Evolutionary conservation across 352 stramenopile species (phyloP).

Genomic region (Pythium phragmiticola): DNA sequence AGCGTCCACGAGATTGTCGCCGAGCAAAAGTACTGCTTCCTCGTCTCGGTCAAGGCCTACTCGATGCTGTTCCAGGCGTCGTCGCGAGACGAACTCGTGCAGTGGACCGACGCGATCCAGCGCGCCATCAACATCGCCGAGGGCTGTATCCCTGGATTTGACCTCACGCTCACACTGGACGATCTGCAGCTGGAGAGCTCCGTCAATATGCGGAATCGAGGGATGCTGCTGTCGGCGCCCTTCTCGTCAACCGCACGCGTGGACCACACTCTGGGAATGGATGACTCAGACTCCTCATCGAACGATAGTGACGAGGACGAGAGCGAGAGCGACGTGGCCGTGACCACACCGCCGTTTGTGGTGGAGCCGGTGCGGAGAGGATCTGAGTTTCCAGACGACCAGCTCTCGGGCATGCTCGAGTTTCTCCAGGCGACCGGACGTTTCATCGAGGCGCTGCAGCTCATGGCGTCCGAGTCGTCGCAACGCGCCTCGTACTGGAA

Average conservation of each 20-base stretch:
- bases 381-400: slow-evolving; percentile 35
- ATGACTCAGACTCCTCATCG: slow-evolving; percentile 12
- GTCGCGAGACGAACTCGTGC: slow-evolving; percentile 41
- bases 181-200: slow-evolving; percentile 50
- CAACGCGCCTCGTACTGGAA: slow-evolving; percentile 60
- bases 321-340: slow-evolving; percentile 14
- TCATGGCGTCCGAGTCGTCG: slow-evolving; percentile 57
- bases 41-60: slow-evolving; percentile 57
- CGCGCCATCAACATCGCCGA: slow-evolving; percentile 71
- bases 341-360: not conserved
- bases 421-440: slow-evolving; percentile 60
- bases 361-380: not conserved
- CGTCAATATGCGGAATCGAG: slow-evolving; percentile 47
- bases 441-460: slow-evolving; percentile 74
- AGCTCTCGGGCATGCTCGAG: slow-evolving; percentile 55
- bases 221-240: slow-evolving; percentile 26
- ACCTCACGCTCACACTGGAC: slow-evolving; percentile 38
- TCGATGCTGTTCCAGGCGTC: slow-evolving; percentile 68
- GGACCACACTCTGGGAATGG: slow-evolving; percentile 1
- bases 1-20: slow-evolving; percentile 60
- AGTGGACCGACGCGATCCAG: slow-evolving; percentile 65
- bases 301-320: slow-evolving; percentile 33
- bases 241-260: not conserved
- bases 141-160: slow-evolving; percentile 50
- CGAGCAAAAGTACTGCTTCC: slow-evolving; percentile 65